Evolutionary conservation across 441 rosid species (phyloP).

Genomic region (Metrosideros polymorpha): DNA sequence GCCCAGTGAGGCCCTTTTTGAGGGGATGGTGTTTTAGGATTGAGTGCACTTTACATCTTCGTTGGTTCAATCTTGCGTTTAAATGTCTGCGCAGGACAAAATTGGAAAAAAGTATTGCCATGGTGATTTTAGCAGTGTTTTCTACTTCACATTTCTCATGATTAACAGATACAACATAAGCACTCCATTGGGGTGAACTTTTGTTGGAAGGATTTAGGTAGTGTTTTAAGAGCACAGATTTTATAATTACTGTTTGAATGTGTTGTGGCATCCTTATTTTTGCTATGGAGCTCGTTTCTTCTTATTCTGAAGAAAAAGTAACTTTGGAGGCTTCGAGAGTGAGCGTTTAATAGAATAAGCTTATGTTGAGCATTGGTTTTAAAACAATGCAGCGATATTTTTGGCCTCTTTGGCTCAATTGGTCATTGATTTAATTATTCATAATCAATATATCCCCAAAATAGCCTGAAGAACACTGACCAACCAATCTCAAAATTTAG

Average conservation of each 20-base stretch:
- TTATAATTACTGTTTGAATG: background rate
- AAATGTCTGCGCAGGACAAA: background rate
- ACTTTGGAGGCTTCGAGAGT: accelerated
- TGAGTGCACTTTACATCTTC: background rate
- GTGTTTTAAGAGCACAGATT: no score
- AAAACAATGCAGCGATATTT: background rate
- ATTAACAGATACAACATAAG: no score
- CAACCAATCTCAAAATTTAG: no score
- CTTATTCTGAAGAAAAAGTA: background rate
- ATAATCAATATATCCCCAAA: no score
- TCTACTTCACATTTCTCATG: background rate
- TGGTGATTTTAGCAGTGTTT: background rate
- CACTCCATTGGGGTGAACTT: background rate
- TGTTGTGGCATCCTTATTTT: background rate
- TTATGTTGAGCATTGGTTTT: background rate
- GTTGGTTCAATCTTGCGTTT: accelerated
- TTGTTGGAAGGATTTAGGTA: background rate
- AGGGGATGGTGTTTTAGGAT: background rate
- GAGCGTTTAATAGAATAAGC: background rate
- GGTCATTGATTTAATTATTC: background rate
- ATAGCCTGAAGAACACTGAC: no score
- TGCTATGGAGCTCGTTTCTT: background rate
- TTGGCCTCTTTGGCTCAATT: background rate
- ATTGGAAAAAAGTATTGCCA: accelerated
- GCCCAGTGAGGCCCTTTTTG: background rate